Percentiles rank a stretch among this genome's conserved stretches.
Evolutionary conservation across 176 grass and related monocot genomes (phyloP).

Genomic region (Saccharum officinarum): DNA sequence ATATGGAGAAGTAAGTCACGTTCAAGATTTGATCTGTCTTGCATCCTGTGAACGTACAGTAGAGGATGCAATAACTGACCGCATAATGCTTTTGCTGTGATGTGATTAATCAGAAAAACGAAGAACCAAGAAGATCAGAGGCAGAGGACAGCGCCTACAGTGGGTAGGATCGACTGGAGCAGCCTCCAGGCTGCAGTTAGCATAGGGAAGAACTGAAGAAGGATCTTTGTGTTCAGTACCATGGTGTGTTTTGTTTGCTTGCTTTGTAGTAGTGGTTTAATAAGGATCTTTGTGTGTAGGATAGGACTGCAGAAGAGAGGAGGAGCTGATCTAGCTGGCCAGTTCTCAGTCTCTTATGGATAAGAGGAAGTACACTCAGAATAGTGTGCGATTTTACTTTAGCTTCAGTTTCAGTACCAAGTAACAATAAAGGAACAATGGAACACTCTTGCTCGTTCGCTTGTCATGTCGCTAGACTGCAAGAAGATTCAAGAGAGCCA

Average conservation of each 20-base stretch:
- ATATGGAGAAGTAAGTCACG: conserved; percentile 44
- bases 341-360: not conserved
- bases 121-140: conserved; percentile 11
- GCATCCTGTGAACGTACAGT: not conserved
- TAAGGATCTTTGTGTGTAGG: conserved; percentile 12
- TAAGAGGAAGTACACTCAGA: not conserved
- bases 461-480: not conserved
- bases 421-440: not conserved
- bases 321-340: conserved; percentile 31
- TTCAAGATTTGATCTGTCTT: not conserved
- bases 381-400: not conserved
- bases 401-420: not conserved
- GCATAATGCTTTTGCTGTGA: not conserved
- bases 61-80: not conserved
- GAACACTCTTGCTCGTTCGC: not conserved
- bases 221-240: not conserved
- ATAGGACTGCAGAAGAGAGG: conserved; percentile 32
- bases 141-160: not conserved
- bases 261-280: conserved; percentile 9
- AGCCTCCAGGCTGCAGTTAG: conserved; percentile 13
- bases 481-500: not conserved
- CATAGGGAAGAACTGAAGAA: conserved; percentile 46
- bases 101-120: conserved; percentile 12
- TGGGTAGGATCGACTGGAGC: conserved; percentile 7
- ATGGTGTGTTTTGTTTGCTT: not conserved